A percentile compares a stretch with the other conserved stretches of the same genome.
phyloP scores from a whole-genome alignment of 179 eudicot genomes.

The Silene coronaria region DNA sequence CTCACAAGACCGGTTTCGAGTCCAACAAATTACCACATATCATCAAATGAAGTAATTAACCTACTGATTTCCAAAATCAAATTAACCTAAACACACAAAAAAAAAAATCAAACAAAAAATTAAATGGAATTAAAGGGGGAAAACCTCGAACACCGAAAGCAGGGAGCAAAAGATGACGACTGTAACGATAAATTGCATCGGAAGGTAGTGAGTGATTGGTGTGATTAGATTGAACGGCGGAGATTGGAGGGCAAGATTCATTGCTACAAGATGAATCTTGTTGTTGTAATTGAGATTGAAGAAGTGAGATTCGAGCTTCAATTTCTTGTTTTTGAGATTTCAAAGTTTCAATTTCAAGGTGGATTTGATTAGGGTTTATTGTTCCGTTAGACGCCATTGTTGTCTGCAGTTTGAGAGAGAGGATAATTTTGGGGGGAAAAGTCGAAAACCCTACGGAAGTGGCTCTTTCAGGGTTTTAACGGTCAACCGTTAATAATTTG shows the following conservation, averaged over 20 bases:
- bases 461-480: background rate
- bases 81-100: too few relatives aligned
- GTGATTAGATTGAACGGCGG: slow-evolving; percentile 26
- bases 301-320: slow-evolving; percentile 56
- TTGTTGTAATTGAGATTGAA: slow-evolving; percentile 55
- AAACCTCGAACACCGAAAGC: slow-evolving; percentile 82
- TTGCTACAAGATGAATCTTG: background rate
- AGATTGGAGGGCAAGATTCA: slow-evolving; percentile 19
- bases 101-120: background rate
- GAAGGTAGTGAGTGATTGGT: slow-evolving; percentile 43
- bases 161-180: slow-evolving; percentile 87
- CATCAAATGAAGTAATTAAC: background rate
- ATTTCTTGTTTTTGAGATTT: slow-evolving; percentile 46
- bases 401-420: background rate
- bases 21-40: background rate
- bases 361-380: slow-evolving; percentile 29
- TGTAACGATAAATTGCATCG: slow-evolving; percentile 73
- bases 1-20: too few relatives aligned
- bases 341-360: slow-evolving; percentile 43
- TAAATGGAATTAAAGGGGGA: background rate
- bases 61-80: background rate
- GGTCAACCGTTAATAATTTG: background rate
- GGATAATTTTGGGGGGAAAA: background rate
- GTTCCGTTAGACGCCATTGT: slow-evolving; percentile 40
- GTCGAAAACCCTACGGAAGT: slow-evolving; percentile 19